phyloP scores from a whole-genome alignment of 1,139 yeast species.

The Hyphopichia fennica region DNA sequence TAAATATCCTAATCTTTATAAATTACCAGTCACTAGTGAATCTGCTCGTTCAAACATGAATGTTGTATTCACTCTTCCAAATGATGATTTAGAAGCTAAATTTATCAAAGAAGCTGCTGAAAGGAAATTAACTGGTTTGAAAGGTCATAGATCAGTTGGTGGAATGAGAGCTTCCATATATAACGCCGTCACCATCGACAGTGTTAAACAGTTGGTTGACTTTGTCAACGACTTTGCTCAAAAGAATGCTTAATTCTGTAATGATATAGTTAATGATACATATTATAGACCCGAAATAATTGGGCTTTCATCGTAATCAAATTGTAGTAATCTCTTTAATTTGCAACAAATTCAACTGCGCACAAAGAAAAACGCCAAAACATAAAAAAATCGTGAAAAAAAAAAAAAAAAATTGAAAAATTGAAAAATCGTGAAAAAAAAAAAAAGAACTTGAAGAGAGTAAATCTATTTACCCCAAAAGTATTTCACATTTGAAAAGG shows the following conservation, averaged over 20 bases:
- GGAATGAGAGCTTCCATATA: slow-evolving; percentile 94
- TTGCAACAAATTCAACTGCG: no score
- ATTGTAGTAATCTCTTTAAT: no score
- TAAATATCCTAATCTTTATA: slow-evolving; percentile 60
- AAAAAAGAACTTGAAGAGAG: no score
- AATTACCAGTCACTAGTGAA: slow-evolving; percentile 59
- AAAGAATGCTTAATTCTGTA: slow-evolving; percentile 18
- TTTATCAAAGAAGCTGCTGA: slow-evolving; percentile 61
- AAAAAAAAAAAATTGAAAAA: no score
- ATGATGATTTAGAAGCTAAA: slow-evolving; percentile 58
- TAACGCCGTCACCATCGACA: slow-evolving; percentile 74
- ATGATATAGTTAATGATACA: not conserved
- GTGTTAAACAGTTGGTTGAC: slow-evolving; percentile 59
- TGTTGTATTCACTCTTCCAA: slow-evolving; percentile 79
- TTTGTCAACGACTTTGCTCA: slow-evolving; percentile 67
- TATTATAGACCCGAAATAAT: no score
- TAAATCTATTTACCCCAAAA: no score
- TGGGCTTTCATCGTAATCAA: no score
- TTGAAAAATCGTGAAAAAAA: no score
- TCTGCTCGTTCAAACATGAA: slow-evolving; percentile 83
- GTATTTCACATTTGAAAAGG: no score
- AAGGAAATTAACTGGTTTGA: slow-evolving; percentile 65
- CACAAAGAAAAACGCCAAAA: no score
- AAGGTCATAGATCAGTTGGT: slow-evolving; percentile 97
- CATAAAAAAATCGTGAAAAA: no score